These are phyloP conservation scores for Ballota nigra DNA, from an alignment of 257 asterid genomes.

Conservation along the genomic window DNA sequence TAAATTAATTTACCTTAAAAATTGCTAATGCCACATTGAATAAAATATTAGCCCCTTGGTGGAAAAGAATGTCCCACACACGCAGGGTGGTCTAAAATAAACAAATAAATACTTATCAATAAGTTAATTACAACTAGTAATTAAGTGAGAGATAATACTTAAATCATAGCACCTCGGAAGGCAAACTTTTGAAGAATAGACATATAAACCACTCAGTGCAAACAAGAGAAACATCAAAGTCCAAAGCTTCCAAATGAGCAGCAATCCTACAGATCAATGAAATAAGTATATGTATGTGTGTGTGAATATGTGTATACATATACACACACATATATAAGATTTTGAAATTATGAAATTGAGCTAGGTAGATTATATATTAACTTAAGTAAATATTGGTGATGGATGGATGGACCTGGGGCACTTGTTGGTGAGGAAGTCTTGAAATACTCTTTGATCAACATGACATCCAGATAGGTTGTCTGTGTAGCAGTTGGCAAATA, in stretches of 20 bases:
- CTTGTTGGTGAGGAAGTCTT: conserved; percentile 66
- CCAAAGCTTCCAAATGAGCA: conserved; percentile 76
- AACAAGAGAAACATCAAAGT: conserved; percentile 91
- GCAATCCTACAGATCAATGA: conserved; percentile 85
- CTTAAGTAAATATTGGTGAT: too few species aligned
- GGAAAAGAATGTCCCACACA: conserved; percentile 91
- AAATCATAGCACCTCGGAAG: conserved; percentile 64
- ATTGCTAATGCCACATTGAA: conserved; percentile 83
- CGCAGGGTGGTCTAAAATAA: conserved; percentile 74
- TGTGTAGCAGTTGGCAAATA: conserved; percentile 84
- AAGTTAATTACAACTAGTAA: too few species aligned
- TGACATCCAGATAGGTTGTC: conserved; percentile 87
- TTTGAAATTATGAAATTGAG: conserved; percentile 3
- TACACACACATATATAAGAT: too few species aligned
- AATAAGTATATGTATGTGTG: too few species aligned
- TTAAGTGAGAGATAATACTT: too few species aligned
- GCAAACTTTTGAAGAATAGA: conserved; percentile 85
- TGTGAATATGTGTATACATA: too few species aligned
- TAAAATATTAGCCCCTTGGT: conserved; percentile 83
- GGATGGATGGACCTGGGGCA: conserved; percentile 55
- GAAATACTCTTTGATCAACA: conserved; percentile 87
- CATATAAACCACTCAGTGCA: conserved; percentile 96
- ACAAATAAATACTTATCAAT: not conserved
- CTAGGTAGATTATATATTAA: not conserved
- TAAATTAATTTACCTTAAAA: conserved; percentile 50